A percentile compares a stretch with the other conserved stretches of the same genome.
phyloP scores from a whole-genome alignment of 2,329 filamentous ascomycete species.

The Gyromitra esculenta region DNA sequence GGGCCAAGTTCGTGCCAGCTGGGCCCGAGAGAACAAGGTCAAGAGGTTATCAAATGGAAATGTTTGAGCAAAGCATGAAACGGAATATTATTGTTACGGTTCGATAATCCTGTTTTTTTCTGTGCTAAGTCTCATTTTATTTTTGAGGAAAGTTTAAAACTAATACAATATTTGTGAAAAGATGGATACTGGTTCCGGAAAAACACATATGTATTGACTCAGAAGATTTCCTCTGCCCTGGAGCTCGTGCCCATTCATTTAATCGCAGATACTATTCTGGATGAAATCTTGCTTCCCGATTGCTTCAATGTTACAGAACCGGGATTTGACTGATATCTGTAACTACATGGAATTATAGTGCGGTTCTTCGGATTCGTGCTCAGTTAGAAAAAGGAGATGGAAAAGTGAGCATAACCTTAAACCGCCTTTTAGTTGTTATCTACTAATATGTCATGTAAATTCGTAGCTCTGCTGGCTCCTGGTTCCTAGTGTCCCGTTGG shows the following conservation, averaged over 20 bases:
- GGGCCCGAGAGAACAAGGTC: conserved; percentile 14
- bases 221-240: not conserved
- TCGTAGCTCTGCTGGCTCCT: conserved; percentile 75
- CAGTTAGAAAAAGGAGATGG: conserved; percentile 67
- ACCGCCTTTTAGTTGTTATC: not conserved
- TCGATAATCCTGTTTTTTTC: conserved; percentile 55
- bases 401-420: conserved; percentile 16
- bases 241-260: no score
- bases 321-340: not conserved
- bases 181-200: conserved; percentile 85
- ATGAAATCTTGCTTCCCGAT: not conserved
- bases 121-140: not conserved
- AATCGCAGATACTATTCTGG: not conserved
- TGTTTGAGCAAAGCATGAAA: conserved; percentile 75
- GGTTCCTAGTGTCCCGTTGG: conserved; percentile 74
- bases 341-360: conserved; percentile 62
- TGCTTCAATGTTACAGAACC: not conserved
- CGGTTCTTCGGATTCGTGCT: conserved; percentile 72
- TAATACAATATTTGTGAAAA: conserved; percentile 59
- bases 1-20: not conserved
- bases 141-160: not conserved
- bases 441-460: conserved; percentile 65
- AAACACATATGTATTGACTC: conserved; percentile 75
- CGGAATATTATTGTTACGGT: conserved; percentile 78
- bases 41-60: conserved; percentile 77